Base-by-base conservation (phyloP, 306 rosid genomes). In the Cucumis melo region DNA sequence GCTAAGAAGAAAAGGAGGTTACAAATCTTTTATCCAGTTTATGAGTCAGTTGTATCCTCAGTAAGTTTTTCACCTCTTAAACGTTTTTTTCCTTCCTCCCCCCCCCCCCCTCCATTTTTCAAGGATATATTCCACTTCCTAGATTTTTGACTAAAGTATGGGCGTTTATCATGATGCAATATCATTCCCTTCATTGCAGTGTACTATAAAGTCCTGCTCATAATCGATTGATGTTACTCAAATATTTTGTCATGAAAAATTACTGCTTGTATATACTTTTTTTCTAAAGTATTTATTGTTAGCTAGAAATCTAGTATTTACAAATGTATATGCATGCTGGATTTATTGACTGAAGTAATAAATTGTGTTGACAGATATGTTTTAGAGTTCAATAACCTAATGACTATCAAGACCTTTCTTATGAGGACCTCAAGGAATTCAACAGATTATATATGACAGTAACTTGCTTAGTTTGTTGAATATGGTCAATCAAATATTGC, bases 401-500 rank as follows among this genome's bases (percentile, higher is more conserved):
- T 86, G 99, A 92, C 83, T 85, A 89, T 86, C 96, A 87, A 84
- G 92, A 87, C 82, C 97, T 92, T 84, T 89, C 98, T 65, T 84
- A 85, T 36, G 99, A 95, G 87, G 99, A 95, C 81, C 96, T 89
- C 78, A 92, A 89, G 87, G 99, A 95, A 76, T 92, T 95, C 80
- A 92, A 92, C 99, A 95, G 80, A 95, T 97, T 56, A 90, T 92
- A 95, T 95, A 92, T 85, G 99, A 98, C 92, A 95, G 88, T 82
- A 42, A 76, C 79, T 80, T 48, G 73, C 58, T 79, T 78, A 79
- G 72, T 55, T 44, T 64, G 60, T 57, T 79, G 42, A 58, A 42
- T 75, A 27, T 46, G 56, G 17, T 76, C 21, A 8, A 46, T 50
- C 13, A 55, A 29, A 59, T 20, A 46, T 61, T 19, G 62, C 50